Percentiles rank a stretch among this genome's conserved stretches.
Evolutionary conservation across 2,329 filamentous ascomycete genomes (phyloP).

Genomic region (Rhynchosporium graminicola): DNA sequence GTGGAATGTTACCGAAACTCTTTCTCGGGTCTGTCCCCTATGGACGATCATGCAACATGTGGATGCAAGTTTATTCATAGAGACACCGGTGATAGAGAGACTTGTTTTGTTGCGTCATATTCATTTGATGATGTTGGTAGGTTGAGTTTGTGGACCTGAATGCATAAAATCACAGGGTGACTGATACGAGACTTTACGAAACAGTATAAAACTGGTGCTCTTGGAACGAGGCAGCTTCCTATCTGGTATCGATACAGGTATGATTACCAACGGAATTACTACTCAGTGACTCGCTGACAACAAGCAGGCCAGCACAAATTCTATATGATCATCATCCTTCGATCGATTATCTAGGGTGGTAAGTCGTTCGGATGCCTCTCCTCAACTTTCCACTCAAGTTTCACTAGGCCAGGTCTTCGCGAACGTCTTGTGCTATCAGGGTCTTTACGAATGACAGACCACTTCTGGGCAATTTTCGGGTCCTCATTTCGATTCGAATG

Average conservation of each 20-base stretch:
- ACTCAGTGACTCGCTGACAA: background rate
- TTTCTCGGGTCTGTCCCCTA: background rate
- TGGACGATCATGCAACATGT: constrained; percentile 9
- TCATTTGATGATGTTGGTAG: constrained; percentile 10
- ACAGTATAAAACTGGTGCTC: constrained; percentile 8
- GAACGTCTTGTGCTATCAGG: constrained; percentile 4
- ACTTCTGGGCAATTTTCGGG: constrained; percentile 10
- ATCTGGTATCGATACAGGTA: constrained; percentile 9
- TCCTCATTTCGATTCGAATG: constrained; percentile 11
- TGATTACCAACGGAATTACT: no score
- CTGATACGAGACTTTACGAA: background rate
- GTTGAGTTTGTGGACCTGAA: background rate
- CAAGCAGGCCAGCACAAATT: constrained; percentile 4
- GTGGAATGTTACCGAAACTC: background rate
- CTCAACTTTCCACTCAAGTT: background rate
- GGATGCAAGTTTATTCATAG: constrained; percentile 1
- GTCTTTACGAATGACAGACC: constrained; percentile 5
- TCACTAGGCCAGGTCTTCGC: constrained; percentile 1
- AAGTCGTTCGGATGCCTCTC: background rate
- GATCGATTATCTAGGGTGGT: constrained; percentile 8
- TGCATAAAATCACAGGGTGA: background rate
- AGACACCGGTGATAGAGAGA: constrained; percentile 3
- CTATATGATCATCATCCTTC: constrained; percentile 11
- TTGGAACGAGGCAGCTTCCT: background rate
- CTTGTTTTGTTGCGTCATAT: constrained; percentile 8